A percentile compares a stretch with the other conserved stretches of the same genome.
phyloP scores from a whole-genome alignment of 306 rosid genomes.

The Lathyrus oleraceus region DNA sequence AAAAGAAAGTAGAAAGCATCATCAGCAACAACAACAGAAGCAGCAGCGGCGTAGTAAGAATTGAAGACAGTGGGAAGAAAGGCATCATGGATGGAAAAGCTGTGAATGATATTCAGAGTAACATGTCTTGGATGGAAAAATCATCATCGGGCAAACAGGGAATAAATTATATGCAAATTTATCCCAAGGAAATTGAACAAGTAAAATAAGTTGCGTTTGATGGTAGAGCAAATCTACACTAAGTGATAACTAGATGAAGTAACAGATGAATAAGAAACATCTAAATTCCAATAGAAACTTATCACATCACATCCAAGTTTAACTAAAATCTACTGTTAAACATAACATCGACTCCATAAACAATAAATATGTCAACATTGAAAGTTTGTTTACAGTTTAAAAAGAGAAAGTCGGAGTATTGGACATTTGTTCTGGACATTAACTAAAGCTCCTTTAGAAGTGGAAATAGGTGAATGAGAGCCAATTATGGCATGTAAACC shows the following conservation, averaged over 20 bases:
- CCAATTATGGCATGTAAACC: neutral
- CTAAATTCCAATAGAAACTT: neutral
- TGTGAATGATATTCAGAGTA: neutral
- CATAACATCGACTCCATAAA: too few relatives aligned
- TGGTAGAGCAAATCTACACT: neutral
- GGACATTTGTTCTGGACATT: too few relatives aligned
- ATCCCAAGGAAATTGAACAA: neutral
- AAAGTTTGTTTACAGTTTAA: too few relatives aligned
- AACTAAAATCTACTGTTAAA: too few relatives aligned
- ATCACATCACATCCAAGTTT: too few relatives aligned
- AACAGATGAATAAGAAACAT: neutral
- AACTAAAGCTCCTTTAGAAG: too few relatives aligned
- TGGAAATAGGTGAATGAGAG: too few relatives aligned
- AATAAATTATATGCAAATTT: neutral
- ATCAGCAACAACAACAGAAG: neutral
- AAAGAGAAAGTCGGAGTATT: too few relatives aligned
- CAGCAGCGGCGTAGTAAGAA: neutral
- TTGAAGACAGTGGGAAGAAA: constrained; percentile 12
- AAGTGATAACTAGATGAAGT: neutral
- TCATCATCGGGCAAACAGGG: constrained; percentile 31
- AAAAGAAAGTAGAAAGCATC: neutral
- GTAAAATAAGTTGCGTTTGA: too few relatives aligned
- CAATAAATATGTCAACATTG: too few relatives aligned
- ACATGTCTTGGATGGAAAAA: constrained; percentile 12
- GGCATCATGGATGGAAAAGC: constrained; percentile 26